Evolutionary conservation across 106 monocot species (phyloP), one percentile per base, ranked within the genome.

Genomic region (Dendrobium nobile): DNA sequence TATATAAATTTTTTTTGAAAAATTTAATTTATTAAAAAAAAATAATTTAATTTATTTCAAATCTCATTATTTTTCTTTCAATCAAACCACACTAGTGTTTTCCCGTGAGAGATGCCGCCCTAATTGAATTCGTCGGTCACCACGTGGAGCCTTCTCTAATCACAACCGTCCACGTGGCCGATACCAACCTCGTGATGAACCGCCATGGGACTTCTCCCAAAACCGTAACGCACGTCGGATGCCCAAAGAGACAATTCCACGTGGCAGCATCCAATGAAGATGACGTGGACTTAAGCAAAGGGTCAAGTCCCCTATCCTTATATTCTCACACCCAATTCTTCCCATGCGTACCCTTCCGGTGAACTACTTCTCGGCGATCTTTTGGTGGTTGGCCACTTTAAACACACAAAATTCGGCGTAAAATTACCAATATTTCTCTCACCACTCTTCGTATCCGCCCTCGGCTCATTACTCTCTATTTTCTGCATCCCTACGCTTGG

Each of bases 201-300:
- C 33, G 70, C 70, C 10, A 15, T 43, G 4, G 44, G 74, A 74
- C n/a, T 70, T 70, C 28, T 5, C 7, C 9, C 70, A 15, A 37
- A 70, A 37, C 10, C 31, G 37, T 37, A 37, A 37, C 24, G 70
- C 70, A 7, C 8, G 43, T 74, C 74, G 74, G 16, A 74, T 41
- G 74, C 43, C 40, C 20, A 74, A 42, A 44, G 7, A 74, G 74
- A 74, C 74, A 74, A 74, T 74, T 74, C 74, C 74, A 74, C 19
- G 74, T 74, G 74, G 41, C 26, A 44, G 74, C 13, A 74, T 74
- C 74, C 74, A 7, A 74, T 44, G 74, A 74, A 19, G 2, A 1
- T 70, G 70, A 70, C 33, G 16, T 70, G 70, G 70, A 70, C 70
- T 3, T 33, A 15, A 33, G 37, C 33, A 37, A 37, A 2, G 16